Percentiles rank a stretch among this genome's conserved stretches.
These are phyloP conservation scores for Kwoniella dendrophila DNA, from an alignment of 768 basidiomycete genomes.

Conservation along the genomic window DNA sequence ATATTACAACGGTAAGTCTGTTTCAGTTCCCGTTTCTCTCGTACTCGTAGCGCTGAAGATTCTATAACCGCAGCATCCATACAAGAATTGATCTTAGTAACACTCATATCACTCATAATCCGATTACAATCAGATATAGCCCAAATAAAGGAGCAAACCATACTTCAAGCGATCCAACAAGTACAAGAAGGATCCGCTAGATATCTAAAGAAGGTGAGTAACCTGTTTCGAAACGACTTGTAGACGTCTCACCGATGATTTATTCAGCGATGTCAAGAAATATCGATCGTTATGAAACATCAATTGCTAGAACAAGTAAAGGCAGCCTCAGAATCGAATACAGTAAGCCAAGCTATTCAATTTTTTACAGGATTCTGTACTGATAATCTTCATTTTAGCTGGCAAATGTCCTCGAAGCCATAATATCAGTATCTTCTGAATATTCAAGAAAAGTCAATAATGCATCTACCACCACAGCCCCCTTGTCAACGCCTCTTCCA, in stretches of 20 bases:
- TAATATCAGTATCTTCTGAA: constrained; percentile 4
- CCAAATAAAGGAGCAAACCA: not conserved
- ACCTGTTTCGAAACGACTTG: not conserved
- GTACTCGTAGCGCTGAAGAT: too few species aligned
- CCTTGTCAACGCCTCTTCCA: not conserved
- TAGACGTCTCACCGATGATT: not conserved
- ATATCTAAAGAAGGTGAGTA: constrained; percentile 18
- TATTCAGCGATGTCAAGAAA: constrained; percentile 19
- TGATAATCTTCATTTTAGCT: constrained; percentile 8
- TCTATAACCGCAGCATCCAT: constrained; percentile 26
- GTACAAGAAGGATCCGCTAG: not conserved
- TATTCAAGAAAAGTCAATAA: not conserved
- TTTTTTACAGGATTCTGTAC: not conserved
- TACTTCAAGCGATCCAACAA: not conserved
- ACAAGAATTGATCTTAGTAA: constrained; percentile 26
- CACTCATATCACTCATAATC: constrained; percentile 10
- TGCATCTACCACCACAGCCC: not conserved
- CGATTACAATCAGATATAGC: not conserved
- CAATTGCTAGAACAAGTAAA: constrained; percentile 15
- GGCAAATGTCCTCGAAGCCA: constrained; percentile 11
- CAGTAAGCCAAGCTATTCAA: constrained; percentile 8
- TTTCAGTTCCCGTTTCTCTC: not conserved
- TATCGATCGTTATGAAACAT: constrained; percentile 3
- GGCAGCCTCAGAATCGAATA: not conserved
- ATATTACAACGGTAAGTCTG: not conserved